phyloP scores from a whole-genome alignment of 2,329 filamentous ascomycete genomes.

The Ceratocystis ficicola region DNA sequence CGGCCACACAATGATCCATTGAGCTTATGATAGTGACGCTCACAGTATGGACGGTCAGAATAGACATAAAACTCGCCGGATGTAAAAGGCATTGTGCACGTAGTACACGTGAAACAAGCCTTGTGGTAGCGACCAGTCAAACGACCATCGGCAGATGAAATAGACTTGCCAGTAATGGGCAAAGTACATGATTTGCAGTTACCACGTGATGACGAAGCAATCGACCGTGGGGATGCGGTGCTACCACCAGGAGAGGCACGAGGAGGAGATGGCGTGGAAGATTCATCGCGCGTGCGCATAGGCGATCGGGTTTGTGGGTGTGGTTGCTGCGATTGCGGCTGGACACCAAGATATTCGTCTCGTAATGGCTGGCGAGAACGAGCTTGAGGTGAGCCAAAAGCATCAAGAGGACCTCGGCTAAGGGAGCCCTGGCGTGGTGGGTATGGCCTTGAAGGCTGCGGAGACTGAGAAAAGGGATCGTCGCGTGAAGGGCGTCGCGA shows the following conservation, averaged over 20 bases:
- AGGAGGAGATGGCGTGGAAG: constrained; percentile 19
- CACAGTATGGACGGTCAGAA: constrained; percentile 77
- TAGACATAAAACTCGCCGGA: constrained; percentile 90
- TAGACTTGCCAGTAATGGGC: constrained; percentile 75
- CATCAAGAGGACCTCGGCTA: constrained; percentile 12
- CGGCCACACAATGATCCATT: constrained; percentile 75
- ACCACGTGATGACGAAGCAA: constrained; percentile 46
- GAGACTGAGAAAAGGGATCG: not conserved
- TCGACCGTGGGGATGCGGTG: constrained; percentile 23
- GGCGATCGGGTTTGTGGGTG: not conserved
- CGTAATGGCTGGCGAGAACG: constrained; percentile 13
- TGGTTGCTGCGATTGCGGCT: not conserved
- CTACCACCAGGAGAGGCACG: constrained; percentile 13
- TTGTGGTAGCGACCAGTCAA: constrained; percentile 92
- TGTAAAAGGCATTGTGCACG: constrained; percentile 67
- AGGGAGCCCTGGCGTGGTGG: constrained; percentile 12
- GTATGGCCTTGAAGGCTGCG: not conserved
- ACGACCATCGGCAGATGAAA: constrained; percentile 85
- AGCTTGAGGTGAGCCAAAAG: constrained; percentile 11
- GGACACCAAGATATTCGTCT: constrained; percentile 8
- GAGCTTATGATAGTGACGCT: constrained; percentile 80
- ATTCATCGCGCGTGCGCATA: constrained; percentile 10
- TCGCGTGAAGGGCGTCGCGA: constrained; percentile 3
- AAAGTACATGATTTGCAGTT: constrained; percentile 72
- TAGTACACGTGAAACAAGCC: constrained; percentile 82